Evolutionary conservation across 805 yeast species (phyloP), one percentile per base, ranked within the genome.

Genomic region (Geotrichum ghanense): DNA sequence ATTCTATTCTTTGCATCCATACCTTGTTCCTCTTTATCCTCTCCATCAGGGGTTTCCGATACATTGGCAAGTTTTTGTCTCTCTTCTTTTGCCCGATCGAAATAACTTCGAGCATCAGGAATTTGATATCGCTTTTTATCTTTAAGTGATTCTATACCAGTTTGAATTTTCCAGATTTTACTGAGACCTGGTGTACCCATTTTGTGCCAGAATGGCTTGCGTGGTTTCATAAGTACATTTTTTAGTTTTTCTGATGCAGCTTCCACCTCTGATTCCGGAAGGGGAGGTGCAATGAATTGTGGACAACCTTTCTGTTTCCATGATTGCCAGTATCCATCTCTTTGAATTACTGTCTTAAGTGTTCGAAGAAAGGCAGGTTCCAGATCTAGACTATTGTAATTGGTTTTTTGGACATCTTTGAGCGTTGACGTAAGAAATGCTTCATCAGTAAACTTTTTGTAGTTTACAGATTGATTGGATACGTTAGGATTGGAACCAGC

Each of bases 131-230:
- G 45, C 10, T 41, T 42, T 3, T 50, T 31, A 12, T 52, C 56
- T 31, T 48, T 41, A 26, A 71, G 56, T n/a, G 50, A 39, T 1
- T 62, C 62, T 14, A 72, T 42, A 0, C 76, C 78, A 2, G 71
- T 68, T 9, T 53, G 51, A 3, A 61, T 60, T 43, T 64, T 68
- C 75, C 73, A 71, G 21, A 61, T 58, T 22, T 56, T 54, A 1
- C 66, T 48, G 16, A 62, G 51, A 1, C 58, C 53, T 7, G 64
- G 56, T 2, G 64, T 57, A 2, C 66, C 66, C 63, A 62, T 53
- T 3, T 51, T 35, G 48, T 57, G 54, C 51, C 59, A 51, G 45
- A 50, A 62, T 23, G 51, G 55, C 39, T 59, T 51, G 42, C 62
- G 37, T 19, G 53, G 48, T 23, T 50, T 27, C 14, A 45, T 9